phyloP scores from a whole-genome alignment of 164 flowering plant genomes.

The Nelumbo lutea region DNA sequence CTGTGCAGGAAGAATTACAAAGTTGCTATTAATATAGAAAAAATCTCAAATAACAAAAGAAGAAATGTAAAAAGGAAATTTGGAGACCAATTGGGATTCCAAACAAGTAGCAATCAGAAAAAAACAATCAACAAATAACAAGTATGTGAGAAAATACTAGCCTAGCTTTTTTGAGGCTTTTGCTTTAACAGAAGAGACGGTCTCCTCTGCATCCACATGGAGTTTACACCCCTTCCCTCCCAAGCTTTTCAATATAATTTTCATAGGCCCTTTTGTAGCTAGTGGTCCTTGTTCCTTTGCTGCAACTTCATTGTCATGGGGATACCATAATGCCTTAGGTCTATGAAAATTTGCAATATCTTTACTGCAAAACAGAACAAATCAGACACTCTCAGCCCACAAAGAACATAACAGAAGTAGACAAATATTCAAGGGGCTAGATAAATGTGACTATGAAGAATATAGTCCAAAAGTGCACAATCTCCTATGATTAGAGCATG shows the following conservation, averaged over 20 bases:
- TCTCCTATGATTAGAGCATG: background rate
- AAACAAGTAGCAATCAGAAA: background rate
- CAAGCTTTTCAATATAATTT: constrained; percentile 83
- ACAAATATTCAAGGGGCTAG: background rate
- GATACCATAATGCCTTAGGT: constrained; percentile 93
- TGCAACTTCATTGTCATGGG: constrained; percentile 88
- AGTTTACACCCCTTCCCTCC: constrained; percentile 95
- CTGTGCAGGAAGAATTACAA: constrained; percentile 30
- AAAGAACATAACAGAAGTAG: background rate
- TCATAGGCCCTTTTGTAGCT: constrained; percentile 71
- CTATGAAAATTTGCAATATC: constrained; percentile 92
- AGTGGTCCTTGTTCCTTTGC: constrained; percentile 77
- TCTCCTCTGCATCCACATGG: constrained; percentile 81
- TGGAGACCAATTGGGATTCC: background rate
- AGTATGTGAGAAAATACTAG: background rate
- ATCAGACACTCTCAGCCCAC: background rate
- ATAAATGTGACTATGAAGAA: background rate
- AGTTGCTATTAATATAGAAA: background rate
- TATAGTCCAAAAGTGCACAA: background rate
- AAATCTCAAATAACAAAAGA: background rate
- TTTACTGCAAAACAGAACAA: constrained; percentile 55
- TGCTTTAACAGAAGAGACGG: constrained; percentile 59
- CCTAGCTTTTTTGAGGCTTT: constrained; percentile 97
- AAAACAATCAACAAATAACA: background rate
- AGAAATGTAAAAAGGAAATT: background rate